phyloP scores from a whole-genome alignment of 345 rosid genomes.

The Euphorbia tirucalli region DNA sequence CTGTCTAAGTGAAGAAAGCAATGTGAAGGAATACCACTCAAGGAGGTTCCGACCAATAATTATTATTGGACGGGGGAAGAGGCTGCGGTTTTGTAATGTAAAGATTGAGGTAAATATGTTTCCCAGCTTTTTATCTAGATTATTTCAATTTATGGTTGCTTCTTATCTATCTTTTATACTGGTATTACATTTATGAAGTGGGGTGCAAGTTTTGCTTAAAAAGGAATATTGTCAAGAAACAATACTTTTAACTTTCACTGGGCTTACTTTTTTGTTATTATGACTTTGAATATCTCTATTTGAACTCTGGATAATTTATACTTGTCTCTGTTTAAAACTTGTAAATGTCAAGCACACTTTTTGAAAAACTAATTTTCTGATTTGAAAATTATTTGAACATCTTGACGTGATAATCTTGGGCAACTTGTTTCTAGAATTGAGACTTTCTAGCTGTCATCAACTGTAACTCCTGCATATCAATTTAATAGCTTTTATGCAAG shows the following conservation, averaged over 20 bases:
- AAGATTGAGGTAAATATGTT: constrained; percentile 70
- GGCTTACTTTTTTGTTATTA: not conserved
- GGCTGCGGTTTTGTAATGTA: constrained; percentile 80
- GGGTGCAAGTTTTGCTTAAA: not conserved
- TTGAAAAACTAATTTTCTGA: not conserved
- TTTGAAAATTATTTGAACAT: not conserved
- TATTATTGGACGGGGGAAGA: constrained; percentile 86
- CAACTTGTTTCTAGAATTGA: not conserved
- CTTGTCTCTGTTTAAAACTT: not conserved
- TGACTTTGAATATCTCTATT: not conserved
- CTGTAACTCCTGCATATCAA: not conserved
- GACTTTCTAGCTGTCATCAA: not conserved
- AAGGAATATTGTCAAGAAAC: not conserved
- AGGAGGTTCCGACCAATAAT: constrained; percentile 67
- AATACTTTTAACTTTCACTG: not conserved
- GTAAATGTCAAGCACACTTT: not conserved
- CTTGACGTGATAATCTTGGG: not conserved
- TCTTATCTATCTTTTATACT: not conserved
- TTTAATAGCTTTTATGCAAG: not conserved
- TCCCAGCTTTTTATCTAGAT: constrained; percentile 17
- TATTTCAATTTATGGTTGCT: constrained; percentile 2
- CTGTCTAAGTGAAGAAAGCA: constrained; percentile 55
- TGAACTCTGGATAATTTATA: not conserved
- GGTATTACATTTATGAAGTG: not conserved
- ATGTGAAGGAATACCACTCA: constrained; percentile 43